A percentile compares a stretch with the other conserved stretches of the same genome.
Evolutionary conservation across 116 monocot genomes (phyloP).

Genomic region (Posidonia oceanica): DNA sequence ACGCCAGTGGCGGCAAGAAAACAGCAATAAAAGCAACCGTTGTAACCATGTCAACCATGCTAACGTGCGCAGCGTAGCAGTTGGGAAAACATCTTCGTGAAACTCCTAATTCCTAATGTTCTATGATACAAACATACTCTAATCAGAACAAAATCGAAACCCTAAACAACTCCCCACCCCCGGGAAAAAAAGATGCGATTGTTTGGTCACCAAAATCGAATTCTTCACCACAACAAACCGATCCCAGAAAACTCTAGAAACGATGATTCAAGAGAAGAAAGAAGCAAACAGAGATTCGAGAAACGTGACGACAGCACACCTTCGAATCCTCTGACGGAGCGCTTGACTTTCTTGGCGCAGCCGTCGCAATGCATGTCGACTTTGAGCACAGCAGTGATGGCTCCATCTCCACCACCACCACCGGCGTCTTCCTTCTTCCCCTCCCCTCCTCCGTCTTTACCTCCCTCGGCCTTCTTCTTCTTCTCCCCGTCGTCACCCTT

Average conservation of each 20-base stretch:
- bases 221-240: neutral
- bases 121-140: neutral
- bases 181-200: neutral
- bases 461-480: constrained; percentile 4
- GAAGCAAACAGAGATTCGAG: neutral
- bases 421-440: constrained; percentile 16
- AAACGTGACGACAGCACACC: constrained; percentile 15
- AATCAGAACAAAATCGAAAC: neutral
- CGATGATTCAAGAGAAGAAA: neutral
- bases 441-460: constrained; percentile 6
- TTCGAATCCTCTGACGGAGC: constrained; percentile 40
- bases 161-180: neutral
- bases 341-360: constrained; percentile 62
- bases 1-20: too few species aligned
- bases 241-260: neutral
- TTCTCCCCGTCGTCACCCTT: constrained; percentile 5
- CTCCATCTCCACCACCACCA: constrained; percentile 10
- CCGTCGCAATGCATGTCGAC: constrained; percentile 86
- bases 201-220: neutral
- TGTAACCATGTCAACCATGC: too few species aligned
- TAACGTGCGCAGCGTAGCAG: too few species aligned
- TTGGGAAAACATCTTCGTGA: too few species aligned
- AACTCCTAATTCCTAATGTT: too few species aligned
- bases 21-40: too few species aligned
- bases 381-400: constrained; percentile 46